Evolutionary conservation across 2,329 filamentous ascomycete genomes (phyloP).

Genomic region (Trichoderma sp.): DNA sequence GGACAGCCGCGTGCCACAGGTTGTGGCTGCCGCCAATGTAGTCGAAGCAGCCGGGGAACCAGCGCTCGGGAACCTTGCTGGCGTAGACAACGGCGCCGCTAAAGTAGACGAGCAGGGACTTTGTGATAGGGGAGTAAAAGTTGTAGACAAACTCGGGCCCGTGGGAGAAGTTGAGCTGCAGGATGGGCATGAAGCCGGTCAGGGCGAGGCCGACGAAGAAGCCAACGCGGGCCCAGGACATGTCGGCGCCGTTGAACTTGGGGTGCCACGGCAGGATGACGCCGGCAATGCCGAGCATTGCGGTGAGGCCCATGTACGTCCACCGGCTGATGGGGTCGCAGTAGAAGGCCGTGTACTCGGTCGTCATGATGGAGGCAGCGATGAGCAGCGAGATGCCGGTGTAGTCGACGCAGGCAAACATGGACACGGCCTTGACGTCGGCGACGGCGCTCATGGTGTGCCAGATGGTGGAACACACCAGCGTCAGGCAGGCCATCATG

Average conservation of each 20-base stretch:
- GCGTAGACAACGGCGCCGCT: slow-evolving; percentile 84
- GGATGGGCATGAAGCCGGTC: slow-evolving; percentile 84
- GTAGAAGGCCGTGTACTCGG: slow-evolving; percentile 98
- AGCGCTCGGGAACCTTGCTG: slow-evolving; percentile 87
- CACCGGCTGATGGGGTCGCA: slow-evolving; percentile 87
- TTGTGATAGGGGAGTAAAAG: slow-evolving; percentile 84
- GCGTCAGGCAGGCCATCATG: slow-evolving; percentile 89
- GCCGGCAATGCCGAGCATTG: slow-evolving; percentile 76
- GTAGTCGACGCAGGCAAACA: slow-evolving; percentile 97
- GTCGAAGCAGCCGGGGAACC: slow-evolving; percentile 90
- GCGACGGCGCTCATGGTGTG: slow-evolving; percentile 98
- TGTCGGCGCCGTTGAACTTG: slow-evolving; percentile 85
- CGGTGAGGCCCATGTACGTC: slow-evolving; percentile 80
- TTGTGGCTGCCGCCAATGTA: slow-evolving; percentile 96
- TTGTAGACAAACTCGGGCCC: slow-evolving; percentile 77
- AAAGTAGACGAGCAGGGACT: slow-evolving; percentile 84
- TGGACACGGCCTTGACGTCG: slow-evolving; percentile 82
- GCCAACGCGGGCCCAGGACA: slow-evolving; percentile 87
- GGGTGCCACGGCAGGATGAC: slow-evolving; percentile 96
- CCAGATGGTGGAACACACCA: slow-evolving; percentile 94
- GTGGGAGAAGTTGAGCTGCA: slow-evolving; percentile 77
- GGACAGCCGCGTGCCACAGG: slow-evolving; percentile 92
- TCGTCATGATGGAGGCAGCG: slow-evolving; percentile 94
- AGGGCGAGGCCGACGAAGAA: slow-evolving; percentile 87
- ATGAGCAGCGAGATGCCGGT: slow-evolving; percentile 95